These are phyloP conservation scores for Xerocomellus intermedius DNA, from an alignment of 768 basidiomycete genomes.

Conservation along the genomic window DNA sequence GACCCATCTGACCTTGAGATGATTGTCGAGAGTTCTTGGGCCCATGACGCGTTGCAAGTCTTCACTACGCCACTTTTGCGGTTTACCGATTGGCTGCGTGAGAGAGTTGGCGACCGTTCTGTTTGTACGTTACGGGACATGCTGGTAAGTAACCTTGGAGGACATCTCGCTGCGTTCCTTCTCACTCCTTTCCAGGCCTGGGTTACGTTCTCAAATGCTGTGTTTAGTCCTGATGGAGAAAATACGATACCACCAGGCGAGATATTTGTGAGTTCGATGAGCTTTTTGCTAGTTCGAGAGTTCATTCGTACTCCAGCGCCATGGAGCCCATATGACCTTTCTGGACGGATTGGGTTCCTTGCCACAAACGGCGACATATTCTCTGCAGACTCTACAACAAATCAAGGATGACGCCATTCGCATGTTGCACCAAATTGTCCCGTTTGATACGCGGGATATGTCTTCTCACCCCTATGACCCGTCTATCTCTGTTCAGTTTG, in stretches of 20 bases:
- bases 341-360: conserved; percentile 85
- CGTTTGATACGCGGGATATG: conserved; percentile 34
- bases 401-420: conserved; percentile 57
- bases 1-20: conserved; percentile 68
- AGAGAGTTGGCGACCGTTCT: conserved; percentile 56
- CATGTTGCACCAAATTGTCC: conserved; percentile 57
- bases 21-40: conserved; percentile 76
- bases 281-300: background rate
- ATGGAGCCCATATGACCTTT: conserved; percentile 91
- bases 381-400: conserved; percentile 53
- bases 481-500: conserved; percentile 51
- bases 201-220: conserved; percentile 82
- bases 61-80: conserved; percentile 67
- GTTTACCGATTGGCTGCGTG: conserved; percentile 80
- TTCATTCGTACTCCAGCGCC: conserved; percentile 55
- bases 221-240: conserved; percentile 34
- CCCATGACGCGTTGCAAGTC: conserved; percentile 44
- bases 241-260: conserved; percentile 42
- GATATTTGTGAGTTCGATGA: conserved; percentile 61
- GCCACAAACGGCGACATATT: conserved; percentile 67
- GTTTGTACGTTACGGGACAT: conserved; percentile 84
- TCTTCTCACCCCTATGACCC: conserved; percentile 34
- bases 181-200: conserved; percentile 61
- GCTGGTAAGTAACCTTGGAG: conserved; percentile 50
- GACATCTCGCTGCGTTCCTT: background rate